phyloP scores from a whole-genome alignment of 169 alveolate species.

The Cyclospora cayetanensis region DNA sequence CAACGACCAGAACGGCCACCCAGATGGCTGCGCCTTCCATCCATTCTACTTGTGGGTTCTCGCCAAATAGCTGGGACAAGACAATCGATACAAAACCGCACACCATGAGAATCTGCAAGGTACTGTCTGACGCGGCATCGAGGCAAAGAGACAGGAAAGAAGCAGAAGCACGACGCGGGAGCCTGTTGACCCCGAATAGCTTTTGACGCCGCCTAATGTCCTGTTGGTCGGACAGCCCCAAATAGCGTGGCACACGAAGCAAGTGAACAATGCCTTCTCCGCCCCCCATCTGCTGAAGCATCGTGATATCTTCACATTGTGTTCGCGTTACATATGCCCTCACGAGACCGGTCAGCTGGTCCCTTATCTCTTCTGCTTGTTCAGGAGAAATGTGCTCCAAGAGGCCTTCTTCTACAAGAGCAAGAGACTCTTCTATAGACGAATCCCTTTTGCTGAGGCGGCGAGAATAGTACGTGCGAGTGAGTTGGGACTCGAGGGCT shows the following conservation, averaged over 20 bases:
- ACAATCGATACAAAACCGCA: constrained; percentile 79
- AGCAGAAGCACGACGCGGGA: constrained; percentile 64
- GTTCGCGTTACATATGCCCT: constrained; percentile 70
- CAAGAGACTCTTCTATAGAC: constrained; percentile 33
- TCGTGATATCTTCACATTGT: constrained; percentile 62
- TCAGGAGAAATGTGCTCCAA: constrained; percentile 42
- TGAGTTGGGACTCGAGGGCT: neutral
- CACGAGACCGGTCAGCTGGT: constrained; percentile 54
- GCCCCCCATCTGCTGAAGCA: constrained; percentile 72
- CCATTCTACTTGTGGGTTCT: constrained; percentile 85
- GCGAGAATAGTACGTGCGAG: constrained; percentile 38
- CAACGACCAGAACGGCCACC: constrained; percentile 91
- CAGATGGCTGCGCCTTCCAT: constrained; percentile 93
- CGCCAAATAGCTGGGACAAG: constrained; percentile 67
- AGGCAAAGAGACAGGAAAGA: constrained; percentile 68
- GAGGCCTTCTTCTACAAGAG: constrained; percentile 20
- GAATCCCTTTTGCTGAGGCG: constrained; percentile 53
- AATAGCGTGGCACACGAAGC: constrained; percentile 37
- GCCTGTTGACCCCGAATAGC: constrained; percentile 74
- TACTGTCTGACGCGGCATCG: constrained; percentile 76
- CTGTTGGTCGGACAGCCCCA: constrained; percentile 44
- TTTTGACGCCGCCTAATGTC: constrained; percentile 34
- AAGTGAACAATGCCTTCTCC: constrained; percentile 53
- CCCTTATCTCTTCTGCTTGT: constrained; percentile 1
- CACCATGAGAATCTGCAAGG: constrained; percentile 73